phyloP scores from a whole-genome alignment of 306 rosid genomes.

The Ziziphus jujuba region DNA sequence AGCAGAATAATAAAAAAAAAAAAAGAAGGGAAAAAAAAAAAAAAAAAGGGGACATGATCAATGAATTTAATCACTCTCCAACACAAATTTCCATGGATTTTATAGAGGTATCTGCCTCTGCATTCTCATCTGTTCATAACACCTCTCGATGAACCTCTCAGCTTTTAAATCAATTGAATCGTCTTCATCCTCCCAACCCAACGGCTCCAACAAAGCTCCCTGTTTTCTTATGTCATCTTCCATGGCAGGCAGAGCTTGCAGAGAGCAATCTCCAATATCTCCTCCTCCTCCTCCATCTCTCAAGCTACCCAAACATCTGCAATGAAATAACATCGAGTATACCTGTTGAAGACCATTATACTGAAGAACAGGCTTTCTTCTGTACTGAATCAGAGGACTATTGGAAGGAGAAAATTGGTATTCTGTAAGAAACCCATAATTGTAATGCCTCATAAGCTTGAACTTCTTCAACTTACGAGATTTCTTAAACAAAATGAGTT shows the following conservation, averaged over 20 bases:
- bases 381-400: constrained; percentile 46
- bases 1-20: background rate
- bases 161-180: constrained; percentile 69
- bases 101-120: constrained; percentile 48
- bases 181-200: constrained; percentile 43
- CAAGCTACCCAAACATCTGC: constrained; percentile 42
- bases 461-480: constrained; percentile 28
- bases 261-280: constrained; percentile 12
- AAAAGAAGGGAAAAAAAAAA: background rate
- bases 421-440: constrained; percentile 37
- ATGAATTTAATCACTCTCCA: background rate
- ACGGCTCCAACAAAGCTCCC: constrained; percentile 30
- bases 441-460: constrained; percentile 37
- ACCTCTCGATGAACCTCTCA: constrained; percentile 62
- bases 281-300: constrained; percentile 24
- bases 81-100: constrained; percentile 3
- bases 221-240: constrained; percentile 4
- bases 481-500: constrained; percentile 38
- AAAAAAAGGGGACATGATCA: background rate
- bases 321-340: constrained; percentile 43
- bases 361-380: constrained; percentile 7
- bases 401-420: constrained; percentile 53
- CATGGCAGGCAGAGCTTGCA: constrained; percentile 33
- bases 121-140: constrained; percentile 60
- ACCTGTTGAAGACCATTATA: constrained; percentile 9